Base-by-base conservation (phyloP, 2,329 filamentous ascomycete species). In the Didymella glomerata region DNA sequence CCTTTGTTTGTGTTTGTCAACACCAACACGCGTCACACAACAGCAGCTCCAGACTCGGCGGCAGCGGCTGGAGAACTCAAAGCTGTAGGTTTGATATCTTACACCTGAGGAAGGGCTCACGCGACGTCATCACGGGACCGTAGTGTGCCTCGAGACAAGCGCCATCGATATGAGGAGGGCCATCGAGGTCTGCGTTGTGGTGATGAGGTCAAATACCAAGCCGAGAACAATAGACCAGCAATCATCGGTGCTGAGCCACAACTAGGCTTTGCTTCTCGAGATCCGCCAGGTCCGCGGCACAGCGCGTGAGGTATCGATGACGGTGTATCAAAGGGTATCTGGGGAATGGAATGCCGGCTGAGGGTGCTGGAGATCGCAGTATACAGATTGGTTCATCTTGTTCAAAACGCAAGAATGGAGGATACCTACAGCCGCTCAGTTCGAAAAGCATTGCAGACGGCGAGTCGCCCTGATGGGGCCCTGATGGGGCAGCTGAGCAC, bases 1-100 rank as follows among this genome's bases (percentile, higher is more conserved):
- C 54, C 34, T 48, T 28, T 57, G 54, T 57, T 57, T 42, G 32
- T 59, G 50, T 41, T 54, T 54, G 46, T 49, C 50, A 50, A 54
- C 56, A 59, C 45, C 38, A 50, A 54, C 49, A 48, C 56, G 40
- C 50, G 50, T 54, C 40, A 54, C 32, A 54, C 50, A 36, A 28
- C 38, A 54, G 20, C 42, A 11, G 10, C 14, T 34, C 45, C 24
- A 41, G 55, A 49, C 38, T 58, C 11, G 49, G 46, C 38, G 36
- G 22, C 38, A 44, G 25, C 30, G 40, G 50, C 45, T 46, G 16
- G 14, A 14, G 36, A 34, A 46, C n/a, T 34, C 46, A 20, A 20
- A 41, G 3, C 18, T 28, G 30, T 20, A 50, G 14, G 27, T 38
- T 27, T 28, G 46, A 47, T 28, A 16, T 24, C 50, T 25, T 53